A percentile compares a stretch with the other conserved stretches of the same genome.
Evolutionary conservation across 176 grass and related monocot genomes (phyloP).

Genomic region (Chloris gayana): DNA sequence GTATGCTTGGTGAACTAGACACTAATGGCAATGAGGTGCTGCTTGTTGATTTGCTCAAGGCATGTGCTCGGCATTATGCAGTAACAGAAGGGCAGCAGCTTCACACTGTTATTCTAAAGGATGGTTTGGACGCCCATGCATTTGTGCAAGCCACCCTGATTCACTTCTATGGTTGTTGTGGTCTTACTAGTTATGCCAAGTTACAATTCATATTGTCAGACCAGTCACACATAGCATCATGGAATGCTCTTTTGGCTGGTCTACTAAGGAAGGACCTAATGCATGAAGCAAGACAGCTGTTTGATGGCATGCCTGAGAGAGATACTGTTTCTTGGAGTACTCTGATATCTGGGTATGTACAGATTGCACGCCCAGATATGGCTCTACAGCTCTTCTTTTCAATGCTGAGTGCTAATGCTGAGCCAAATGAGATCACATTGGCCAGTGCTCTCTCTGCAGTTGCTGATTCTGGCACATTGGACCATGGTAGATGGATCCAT

Average conservation of each 20-base stretch:
- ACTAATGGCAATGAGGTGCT: constrained; percentile 18
- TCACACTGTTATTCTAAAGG: constrained; percentile 55
- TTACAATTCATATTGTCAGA: constrained; percentile 53
- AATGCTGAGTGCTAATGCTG: constrained; percentile 39
- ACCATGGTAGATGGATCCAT: constrained; percentile 68
- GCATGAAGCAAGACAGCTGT: constrained; percentile 48
- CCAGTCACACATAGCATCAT: constrained; percentile 56
- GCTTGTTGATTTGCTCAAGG: constrained; percentile 62
- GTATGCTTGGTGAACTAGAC: constrained; percentile 39
- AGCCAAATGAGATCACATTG: constrained; percentile 58
- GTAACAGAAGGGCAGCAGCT: constrained; percentile 60
- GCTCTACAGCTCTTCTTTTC: constrained; percentile 60
- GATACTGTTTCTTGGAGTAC: constrained; percentile 69
- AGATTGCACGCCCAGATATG: constrained; percentile 37
- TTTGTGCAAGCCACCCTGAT: constrained; percentile 69
- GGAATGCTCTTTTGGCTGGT: constrained; percentile 58
- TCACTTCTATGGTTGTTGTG: constrained; percentile 57
- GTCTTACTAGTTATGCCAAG: constrained; percentile 32
- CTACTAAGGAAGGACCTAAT: constrained; percentile 38
- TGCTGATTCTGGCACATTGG: constrained; percentile 60
- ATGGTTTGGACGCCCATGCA: constrained; percentile 55
- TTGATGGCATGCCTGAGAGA: constrained; percentile 61
- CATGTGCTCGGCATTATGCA: constrained; percentile 38
- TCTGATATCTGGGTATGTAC: constrained; percentile 56
- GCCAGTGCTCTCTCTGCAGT: constrained; percentile 60